These are phyloP conservation scores for Lentinula aciculospora DNA, from an alignment of 768 basidiomycete species.

Conservation along the genomic window DNA sequence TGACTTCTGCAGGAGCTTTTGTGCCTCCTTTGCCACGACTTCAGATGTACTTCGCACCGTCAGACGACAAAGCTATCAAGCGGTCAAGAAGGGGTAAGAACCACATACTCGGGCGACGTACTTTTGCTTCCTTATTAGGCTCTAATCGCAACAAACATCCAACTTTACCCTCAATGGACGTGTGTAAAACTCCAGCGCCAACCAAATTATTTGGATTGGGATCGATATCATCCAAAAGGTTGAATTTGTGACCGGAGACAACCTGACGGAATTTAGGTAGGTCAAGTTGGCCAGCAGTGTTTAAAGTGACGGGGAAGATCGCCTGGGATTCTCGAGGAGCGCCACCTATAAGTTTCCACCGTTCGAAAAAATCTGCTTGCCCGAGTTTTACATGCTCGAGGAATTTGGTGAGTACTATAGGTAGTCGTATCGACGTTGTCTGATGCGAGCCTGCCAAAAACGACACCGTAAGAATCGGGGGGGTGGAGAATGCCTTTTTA, in stretches of 20 bases:
- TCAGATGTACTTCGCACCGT: slow-evolving; percentile 96
- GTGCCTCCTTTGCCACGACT: slow-evolving; percentile 71
- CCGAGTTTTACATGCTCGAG: slow-evolving; percentile 88
- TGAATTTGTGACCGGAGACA: slow-evolving; percentile 71
- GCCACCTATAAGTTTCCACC: slow-evolving; percentile 97
- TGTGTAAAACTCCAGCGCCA: slow-evolving; percentile 94
- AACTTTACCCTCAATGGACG: slow-evolving; percentile 87
- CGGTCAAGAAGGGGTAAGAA: neutral
- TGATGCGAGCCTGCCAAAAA: slow-evolving; percentile 93
- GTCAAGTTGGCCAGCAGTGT: slow-evolving; percentile 67
- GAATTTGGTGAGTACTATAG: slow-evolving; percentile 87
- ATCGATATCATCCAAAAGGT: slow-evolving; percentile 79
- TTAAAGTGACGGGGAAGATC: slow-evolving; percentile 77
- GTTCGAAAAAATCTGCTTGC: slow-evolving; percentile 87
- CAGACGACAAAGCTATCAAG: slow-evolving; percentile 77
- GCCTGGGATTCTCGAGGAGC: slow-evolving; percentile 87
- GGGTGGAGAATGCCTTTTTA: slow-evolving; percentile 72
- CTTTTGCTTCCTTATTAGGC: slow-evolving; percentile 95
- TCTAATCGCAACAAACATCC: slow-evolving; percentile 91
- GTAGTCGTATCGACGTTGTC: slow-evolving; percentile 75
- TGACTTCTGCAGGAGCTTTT: slow-evolving; percentile 46
- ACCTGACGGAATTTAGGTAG: slow-evolving; percentile 67
- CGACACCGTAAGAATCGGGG: slow-evolving; percentile 81
- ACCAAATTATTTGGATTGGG: slow-evolving; percentile 94
- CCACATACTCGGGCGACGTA: slow-evolving; percentile 23